Evolutionary conservation across 2,329 filamentous ascomycete genomes (phyloP).

Genomic region (Cladophialophora psammophila): DNA sequence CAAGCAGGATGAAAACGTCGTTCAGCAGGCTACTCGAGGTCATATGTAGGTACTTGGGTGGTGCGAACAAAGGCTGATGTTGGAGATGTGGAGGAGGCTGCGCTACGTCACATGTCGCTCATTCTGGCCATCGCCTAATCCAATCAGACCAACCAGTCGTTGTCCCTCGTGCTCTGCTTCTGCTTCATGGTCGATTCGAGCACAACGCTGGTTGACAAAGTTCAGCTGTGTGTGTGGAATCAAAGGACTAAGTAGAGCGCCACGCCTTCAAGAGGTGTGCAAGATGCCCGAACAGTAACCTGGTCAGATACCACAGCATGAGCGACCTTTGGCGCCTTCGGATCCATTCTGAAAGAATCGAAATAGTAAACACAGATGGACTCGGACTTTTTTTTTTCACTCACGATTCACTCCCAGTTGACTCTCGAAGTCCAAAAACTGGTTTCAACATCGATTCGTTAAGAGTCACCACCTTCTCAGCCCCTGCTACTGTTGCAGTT

Average conservation of each 20-base stretch:
- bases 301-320: background rate
- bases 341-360: background rate
- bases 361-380: background rate
- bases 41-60: background rate
- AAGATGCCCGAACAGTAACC: background rate
- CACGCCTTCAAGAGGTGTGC: background rate
- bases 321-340: background rate
- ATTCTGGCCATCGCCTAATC: background rate
- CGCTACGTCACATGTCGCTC: slow-evolving; percentile 16
- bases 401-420: background rate
- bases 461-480: background rate
- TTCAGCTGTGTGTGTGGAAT: background rate
- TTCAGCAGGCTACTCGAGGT: background rate
- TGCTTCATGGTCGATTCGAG: background rate
- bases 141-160: slow-evolving; percentile 5
- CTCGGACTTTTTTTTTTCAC: background rate
- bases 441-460: background rate
- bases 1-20: background rate
- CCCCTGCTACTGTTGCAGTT: too few species aligned
- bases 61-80: background rate
- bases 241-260: background rate
- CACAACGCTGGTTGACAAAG: background rate
- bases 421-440: background rate
- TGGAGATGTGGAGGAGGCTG: slow-evolving; percentile 11
- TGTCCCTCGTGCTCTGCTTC: slow-evolving; percentile 2